Percentiles rank a stretch among this genome's conserved stretches.
phyloP scores from a whole-genome alignment of 2,329 filamentous ascomycete genomes.

The Hypoxylon sp. region DNA sequence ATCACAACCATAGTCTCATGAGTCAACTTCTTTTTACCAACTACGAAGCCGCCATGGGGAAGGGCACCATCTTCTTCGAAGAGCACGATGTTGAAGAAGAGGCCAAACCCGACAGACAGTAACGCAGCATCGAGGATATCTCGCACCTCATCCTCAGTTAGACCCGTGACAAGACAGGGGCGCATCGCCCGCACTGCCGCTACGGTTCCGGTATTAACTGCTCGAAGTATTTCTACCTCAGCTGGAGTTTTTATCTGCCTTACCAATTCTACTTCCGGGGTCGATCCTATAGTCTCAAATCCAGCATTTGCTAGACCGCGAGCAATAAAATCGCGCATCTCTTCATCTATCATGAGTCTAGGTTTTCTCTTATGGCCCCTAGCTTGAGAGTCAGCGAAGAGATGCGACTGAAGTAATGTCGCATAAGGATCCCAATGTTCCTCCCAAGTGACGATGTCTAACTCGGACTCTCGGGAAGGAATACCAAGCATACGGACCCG shows the following conservation, averaged over 20 bases:
- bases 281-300: slow-evolving; percentile 70
- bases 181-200: slow-evolving; percentile 72
- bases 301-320: slow-evolving; percentile 68
- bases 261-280: slow-evolving; percentile 69
- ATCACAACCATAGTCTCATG: slow-evolving; percentile 72
- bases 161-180: slow-evolving; percentile 67
- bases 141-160: slow-evolving; percentile 72
- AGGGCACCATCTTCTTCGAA: slow-evolving; percentile 71
- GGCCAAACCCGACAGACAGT: slow-evolving; percentile 66
- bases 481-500: slow-evolving; percentile 72
- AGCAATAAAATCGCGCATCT: slow-evolving; percentile 75
- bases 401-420: slow-evolving; percentile 64
- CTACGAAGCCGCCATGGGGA: slow-evolving; percentile 68
- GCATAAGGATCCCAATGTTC: slow-evolving; percentile 76
- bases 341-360: slow-evolving; percentile 75
- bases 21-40: slow-evolving; percentile 66
- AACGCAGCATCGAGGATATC: slow-evolving; percentile 70
- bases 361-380: slow-evolving; percentile 41
- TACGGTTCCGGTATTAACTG: slow-evolving; percentile 75
- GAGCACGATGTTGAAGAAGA: slow-evolving; percentile 76
- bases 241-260: slow-evolving; percentile 70
- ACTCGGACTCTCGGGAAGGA: slow-evolving; percentile 64
- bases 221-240: slow-evolving; percentile 71
- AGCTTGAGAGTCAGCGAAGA: slow-evolving; percentile 53
- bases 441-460: slow-evolving; percentile 72